phyloP scores from a whole-genome alignment of 2,329 filamentous ascomycete species.

The Lecanicillium sp. region DNA sequence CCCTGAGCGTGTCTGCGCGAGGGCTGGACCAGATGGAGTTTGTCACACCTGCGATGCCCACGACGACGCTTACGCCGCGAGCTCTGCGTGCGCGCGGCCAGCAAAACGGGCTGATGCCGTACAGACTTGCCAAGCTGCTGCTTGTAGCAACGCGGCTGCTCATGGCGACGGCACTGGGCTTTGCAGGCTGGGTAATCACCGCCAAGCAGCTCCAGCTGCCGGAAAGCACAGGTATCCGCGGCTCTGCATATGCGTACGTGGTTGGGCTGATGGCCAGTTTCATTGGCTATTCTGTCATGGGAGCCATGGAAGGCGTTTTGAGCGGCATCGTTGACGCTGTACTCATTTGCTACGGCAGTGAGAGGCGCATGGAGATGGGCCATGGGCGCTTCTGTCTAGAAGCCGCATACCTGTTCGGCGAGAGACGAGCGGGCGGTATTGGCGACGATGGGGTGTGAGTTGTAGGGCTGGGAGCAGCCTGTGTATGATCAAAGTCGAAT shows the following conservation, averaged over 20 bases:
- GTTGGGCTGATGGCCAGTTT: slow-evolving; percentile 87
- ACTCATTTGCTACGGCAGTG: slow-evolving; percentile 90
- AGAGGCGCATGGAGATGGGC: slow-evolving; percentile 61
- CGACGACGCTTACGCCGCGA: slow-evolving; percentile 59
- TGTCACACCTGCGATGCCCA: slow-evolving; percentile 63
- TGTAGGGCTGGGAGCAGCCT: not conserved
- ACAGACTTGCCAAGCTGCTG: slow-evolving; percentile 83
- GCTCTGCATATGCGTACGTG: slow-evolving; percentile 89
- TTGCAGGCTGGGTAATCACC: slow-evolving; percentile 94
- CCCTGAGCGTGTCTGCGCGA: slow-evolving; percentile 68
- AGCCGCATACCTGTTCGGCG: slow-evolving; percentile 81
- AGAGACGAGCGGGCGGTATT: slow-evolving; percentile 29
- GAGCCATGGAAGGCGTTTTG: slow-evolving; percentile 82
- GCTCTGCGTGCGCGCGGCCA: slow-evolving; percentile 36
- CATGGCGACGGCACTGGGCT: slow-evolving; percentile 83
- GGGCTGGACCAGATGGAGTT: slow-evolving; percentile 78
- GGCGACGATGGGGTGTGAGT: slow-evolving; percentile 14
- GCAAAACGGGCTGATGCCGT: slow-evolving; percentile 63
- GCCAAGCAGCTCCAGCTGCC: slow-evolving; percentile 63
- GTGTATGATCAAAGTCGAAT: no score
- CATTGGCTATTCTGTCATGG: slow-evolving; percentile 89
- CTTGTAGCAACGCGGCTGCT: slow-evolving; percentile 86
- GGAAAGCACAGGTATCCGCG: slow-evolving; percentile 50
- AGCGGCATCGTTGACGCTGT: slow-evolving; percentile 82
- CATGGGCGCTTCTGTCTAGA: slow-evolving; percentile 82